Percentiles rank a stretch among this genome's conserved stretches.
Conservation (phyloP, 352 stramenopile genomes). For the Phytopythium kandeliae region DNA sequence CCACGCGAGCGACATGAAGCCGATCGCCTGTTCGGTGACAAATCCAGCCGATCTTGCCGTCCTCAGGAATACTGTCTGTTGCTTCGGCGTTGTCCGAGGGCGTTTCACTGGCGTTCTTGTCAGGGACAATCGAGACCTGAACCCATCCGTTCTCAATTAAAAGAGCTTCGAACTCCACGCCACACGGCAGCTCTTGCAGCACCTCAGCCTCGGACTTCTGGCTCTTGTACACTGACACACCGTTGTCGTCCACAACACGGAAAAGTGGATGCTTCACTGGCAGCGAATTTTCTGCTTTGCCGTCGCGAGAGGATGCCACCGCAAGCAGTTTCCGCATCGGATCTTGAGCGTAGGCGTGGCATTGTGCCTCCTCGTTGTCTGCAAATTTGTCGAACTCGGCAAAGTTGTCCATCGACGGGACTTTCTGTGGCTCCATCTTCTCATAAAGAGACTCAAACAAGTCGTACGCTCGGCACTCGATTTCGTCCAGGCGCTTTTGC, state of each 20-base stretch:
- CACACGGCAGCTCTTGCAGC: conserved; percentile 9
- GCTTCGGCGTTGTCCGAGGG: background rate
- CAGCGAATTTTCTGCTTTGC: background rate
- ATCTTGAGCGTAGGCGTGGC: conserved; percentile 11
- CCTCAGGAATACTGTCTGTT: conserved; percentile 3
- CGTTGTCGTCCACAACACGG: conserved; percentile 20
- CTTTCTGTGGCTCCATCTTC: conserved; percentile 34
- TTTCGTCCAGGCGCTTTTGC: conserved; percentile 41
- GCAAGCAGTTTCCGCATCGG: conserved; percentile 22
- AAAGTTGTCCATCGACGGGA: conserved; percentile 40
- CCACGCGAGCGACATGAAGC: conserved; percentile 18
- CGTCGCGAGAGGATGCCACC: background rate
- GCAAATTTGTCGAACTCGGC: conserved; percentile 35
- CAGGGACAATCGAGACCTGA: conserved; percentile 8
- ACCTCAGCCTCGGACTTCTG: conserved; percentile 10
- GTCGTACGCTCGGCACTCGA: conserved; percentile 53
- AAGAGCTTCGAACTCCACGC: conserved; percentile 13
- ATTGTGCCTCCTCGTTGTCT: conserved; percentile 2
- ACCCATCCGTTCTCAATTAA: conserved; percentile 26
- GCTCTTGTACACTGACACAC: conserved; percentile 20
- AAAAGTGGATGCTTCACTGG: conserved; percentile 9
- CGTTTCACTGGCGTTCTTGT: background rate
- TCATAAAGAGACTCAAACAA: conserved; percentile 72
- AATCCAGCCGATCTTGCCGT: conserved; percentile 29
- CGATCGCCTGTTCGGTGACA: conserved; percentile 30